Base-by-base conservation (phyloP, 2,329 filamentous ascomycete genomes). In the Ascocoryne sarcoides region DNA sequence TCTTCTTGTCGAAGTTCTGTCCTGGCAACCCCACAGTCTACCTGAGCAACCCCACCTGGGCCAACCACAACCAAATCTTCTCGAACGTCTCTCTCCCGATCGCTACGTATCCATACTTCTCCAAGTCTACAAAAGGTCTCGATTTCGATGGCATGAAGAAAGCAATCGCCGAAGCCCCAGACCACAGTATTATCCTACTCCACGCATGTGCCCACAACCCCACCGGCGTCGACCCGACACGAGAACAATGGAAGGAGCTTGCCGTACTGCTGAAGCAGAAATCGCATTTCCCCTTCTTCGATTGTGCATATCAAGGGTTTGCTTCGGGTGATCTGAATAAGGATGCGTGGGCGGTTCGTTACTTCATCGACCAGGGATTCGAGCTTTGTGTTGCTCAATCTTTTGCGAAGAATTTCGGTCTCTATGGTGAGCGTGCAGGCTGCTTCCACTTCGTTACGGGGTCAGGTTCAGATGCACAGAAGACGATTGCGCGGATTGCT, bases 41-140 rank as follows among this genome's bases (percentile, higher is more conserved):
- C 73, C 73, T 96, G 63, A 95, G 88, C 58, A 84, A 84, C 64
- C 92, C 92, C 39, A 98, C 92, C 47, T 98, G 92, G 92, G 88
- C 84, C 53, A 98, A 98, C 70, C 92, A 98, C 78, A 82, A 93
- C 69, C 92, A 96, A 66, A 95, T 98, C 72, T 95, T 98, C 70
- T 76, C 72, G 65, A 96, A 96, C 61, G 88, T 95, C 59, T 73
- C 76, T 54, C 71, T 96, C 20, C 68, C 77, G 23, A 76, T 87
- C 55, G 81, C 81, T 53, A 77, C 77, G 51, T 98, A 98, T 69
- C 92, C 90, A 36, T 98, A 98, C 73, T 98, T 95, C 69, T 82
- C 80, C 63, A 79, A 86, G 62, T 62, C 84, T 60, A 95, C 89
- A 51, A 89, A 87, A 62, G 89, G 87, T 36, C 80, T 98, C 38